Conservation (phyloP, 2,329 filamentous ascomycete genomes). For the Samsoniella hepiali region DNA sequence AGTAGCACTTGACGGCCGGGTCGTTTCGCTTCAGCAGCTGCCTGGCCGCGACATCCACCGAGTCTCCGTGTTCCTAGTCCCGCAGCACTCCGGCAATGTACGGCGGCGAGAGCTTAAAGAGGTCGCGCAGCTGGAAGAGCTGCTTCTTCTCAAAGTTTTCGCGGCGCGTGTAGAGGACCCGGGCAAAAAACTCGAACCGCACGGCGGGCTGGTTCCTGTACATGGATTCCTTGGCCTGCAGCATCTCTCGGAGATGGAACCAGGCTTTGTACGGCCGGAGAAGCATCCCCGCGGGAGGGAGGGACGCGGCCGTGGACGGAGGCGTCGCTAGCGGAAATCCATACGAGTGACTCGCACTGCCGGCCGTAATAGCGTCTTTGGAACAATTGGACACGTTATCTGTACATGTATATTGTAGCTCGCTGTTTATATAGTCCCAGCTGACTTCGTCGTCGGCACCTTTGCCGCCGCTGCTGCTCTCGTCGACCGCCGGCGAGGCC, state of each 20-base stretch:
- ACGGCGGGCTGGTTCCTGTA: slow-evolving; percentile 35
- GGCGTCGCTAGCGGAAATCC: neutral
- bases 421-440: slow-evolving; percentile 35
- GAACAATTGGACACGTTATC: neutral
- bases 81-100: slow-evolving; percentile 36
- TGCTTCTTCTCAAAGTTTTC: slow-evolving; percentile 50
- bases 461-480: slow-evolving; percentile 14
- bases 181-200: slow-evolving; percentile 61
- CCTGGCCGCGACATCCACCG: slow-evolving; percentile 26
- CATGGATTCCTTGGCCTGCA: slow-evolving; percentile 41
- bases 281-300: slow-evolving; percentile 1
- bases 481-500: neutral
- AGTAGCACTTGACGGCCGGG: slow-evolving; percentile 31
- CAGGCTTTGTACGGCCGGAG: slow-evolving; percentile 43
- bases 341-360: neutral
- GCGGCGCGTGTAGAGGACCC: slow-evolving; percentile 55
- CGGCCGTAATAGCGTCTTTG: neutral
- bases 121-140: slow-evolving; percentile 60
- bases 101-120: slow-evolving; percentile 58
- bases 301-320: neutral
- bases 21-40: slow-evolving; percentile 24
- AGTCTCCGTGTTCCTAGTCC: slow-evolving; percentile 28
- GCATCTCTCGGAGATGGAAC: slow-evolving; percentile 61
- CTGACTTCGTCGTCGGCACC: slow-evolving; percentile 32
- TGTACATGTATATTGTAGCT: neutral